Evolutionary conservation across 2,329 filamentous ascomycete genomes (phyloP), one percentile per base, ranked within the genome.

Genomic region (Blastomyces percursus): DNA sequence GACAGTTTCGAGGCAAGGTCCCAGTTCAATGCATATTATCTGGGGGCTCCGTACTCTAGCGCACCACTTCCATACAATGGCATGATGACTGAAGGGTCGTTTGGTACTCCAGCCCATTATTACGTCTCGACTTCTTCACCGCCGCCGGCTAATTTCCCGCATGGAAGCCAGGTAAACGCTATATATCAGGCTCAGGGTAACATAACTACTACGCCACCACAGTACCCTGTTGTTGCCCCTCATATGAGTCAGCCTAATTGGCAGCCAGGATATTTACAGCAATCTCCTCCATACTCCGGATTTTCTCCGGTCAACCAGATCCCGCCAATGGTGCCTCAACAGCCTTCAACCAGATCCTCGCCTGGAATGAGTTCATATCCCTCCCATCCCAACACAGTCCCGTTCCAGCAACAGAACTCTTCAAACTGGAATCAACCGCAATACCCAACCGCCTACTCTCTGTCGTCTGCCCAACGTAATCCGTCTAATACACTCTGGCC

Each of bases 1-100:
- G 82, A 85, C 70, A 84, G 80, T 56, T 87, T 87, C 79, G 89
- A 84, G 77, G 86, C 75, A 80, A 89, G 82, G 71, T 86, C 74
- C 72, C 77, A 79, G 62, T 81, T 78, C 69, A 79, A 78, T 64
- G 74, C 75, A 27, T 80, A 78, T 63, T 80, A 80, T 64, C 73
- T 74, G 16, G 73, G 76, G 3, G 70, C 75, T 68, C 71, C 71
- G 48, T 77, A 76, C 65, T 62, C 68, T 61, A 71, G 70, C 61
- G 69, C 71, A 19, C 63, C 72, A 55, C 61, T 69, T 48, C 68
- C 71, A 59, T 74, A 72, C 65, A 70, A 70, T 64, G 64, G 66
- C 52, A 59, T 67, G 61, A 66, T 71, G 62, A 68, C 69, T 56
- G 73, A 77, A 62, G 66, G 67, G 21, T 68, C 72, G 9, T 69